Base-by-base conservation (phyloP, 2,329 filamentous ascomycete species). In the Alternaria novae-zelandiae region DNA sequence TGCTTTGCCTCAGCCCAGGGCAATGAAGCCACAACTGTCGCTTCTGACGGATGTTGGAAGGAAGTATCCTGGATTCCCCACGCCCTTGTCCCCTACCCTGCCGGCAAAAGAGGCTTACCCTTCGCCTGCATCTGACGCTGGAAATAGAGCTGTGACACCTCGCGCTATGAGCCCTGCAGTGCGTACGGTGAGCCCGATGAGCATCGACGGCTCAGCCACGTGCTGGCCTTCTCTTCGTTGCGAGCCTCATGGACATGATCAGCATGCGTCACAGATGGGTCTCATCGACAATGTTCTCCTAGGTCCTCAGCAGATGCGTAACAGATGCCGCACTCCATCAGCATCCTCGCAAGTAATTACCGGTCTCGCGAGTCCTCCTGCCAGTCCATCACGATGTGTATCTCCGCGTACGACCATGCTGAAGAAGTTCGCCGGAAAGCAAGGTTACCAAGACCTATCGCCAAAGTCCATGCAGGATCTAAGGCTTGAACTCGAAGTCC, bases 21-120 rank as follows among this genome's bases (percentile, higher is more conserved):
- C 23, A 9, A 30, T 56, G n/a, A 65, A 64, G 51, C 50, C 70
- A 7, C 66, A 57, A 2, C 56, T 77, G 7, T 71, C 74, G 8
- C 60, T 74, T 10, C 55, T 74, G 30, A 78, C 74, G 5, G 75
- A 75, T n/a, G 62, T 76, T 1, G 66, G 71, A 4, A 65, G 74
- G n/a, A 74, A 59, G 32, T 74, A 73, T 49, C 78, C 75, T 11
- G 78, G 77, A 44, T 79, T 79, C 30, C 76, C 74, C 7, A 75
- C 58, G 8, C 73, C 76, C 6, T 54, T 75, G 1, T 78, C 77
- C 4, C 78, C 78, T 11, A 76, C 77, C 1, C 21, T 53, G 11
- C 65, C 63, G n/a, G 75, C 78, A 11, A 75, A 72, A 30, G 63
- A 66, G 7, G 25, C 68, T n/a, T 78, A 67, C 43, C 75, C 75